A percentile compares a stretch with the other conserved stretches of the same genome.
Conservation (phyloP, 2,329 filamentous ascomycete species). For the Phyllosticta citribraziliensis region DNA sequence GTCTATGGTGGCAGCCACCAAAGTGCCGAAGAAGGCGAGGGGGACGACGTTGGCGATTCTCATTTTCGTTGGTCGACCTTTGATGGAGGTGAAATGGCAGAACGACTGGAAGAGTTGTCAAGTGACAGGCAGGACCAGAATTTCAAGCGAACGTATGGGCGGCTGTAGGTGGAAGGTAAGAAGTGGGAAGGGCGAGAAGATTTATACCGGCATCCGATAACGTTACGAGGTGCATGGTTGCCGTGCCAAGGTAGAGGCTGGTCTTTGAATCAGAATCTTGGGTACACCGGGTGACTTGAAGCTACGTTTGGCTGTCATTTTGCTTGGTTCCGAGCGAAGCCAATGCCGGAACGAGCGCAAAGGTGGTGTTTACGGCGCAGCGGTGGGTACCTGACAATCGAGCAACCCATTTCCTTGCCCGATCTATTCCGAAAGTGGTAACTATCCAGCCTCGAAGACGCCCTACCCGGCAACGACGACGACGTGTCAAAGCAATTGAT, state of each 20-base stretch:
- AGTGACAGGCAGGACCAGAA: background rate
- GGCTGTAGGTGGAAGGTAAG: background rate
- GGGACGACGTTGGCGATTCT: background rate
- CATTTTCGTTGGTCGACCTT: background rate
- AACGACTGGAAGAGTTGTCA: background rate
- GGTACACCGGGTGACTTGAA: background rate
- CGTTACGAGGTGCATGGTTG: background rate
- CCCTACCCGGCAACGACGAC: background rate
- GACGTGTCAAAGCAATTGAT: background rate
- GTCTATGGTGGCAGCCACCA: background rate
- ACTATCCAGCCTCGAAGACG: background rate
- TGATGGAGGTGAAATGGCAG: background rate
- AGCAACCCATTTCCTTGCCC: background rate
- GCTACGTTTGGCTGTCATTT: background rate
- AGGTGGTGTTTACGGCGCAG: background rate
- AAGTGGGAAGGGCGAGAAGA: background rate
- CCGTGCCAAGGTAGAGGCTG: background rate
- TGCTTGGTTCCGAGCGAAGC: background rate
- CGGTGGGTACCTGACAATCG: background rate
- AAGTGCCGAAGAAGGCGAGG: background rate
- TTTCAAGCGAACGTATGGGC: background rate
- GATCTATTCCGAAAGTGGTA: background rate
- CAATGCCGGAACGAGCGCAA: background rate
- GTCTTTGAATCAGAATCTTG: background rate
- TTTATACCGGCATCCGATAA: background rate